These are phyloP conservation scores for Ceratocystis colombiana DNA, from an alignment of 2,329 filamentous ascomycete species.

Conservation along the genomic window DNA sequence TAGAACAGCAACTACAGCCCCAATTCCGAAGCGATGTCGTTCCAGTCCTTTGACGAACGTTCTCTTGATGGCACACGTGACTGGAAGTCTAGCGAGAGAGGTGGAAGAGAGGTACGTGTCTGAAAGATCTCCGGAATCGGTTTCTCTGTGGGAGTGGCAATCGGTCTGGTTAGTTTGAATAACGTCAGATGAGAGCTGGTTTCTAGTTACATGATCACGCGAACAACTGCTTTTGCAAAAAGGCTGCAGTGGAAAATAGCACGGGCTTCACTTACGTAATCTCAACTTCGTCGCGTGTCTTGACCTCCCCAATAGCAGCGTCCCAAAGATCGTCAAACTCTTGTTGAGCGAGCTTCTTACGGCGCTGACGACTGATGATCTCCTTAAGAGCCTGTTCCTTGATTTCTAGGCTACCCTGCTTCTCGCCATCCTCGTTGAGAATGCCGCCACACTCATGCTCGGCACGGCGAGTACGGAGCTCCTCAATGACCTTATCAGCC, in stretches of 20 bases:
- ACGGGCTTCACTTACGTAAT: constrained; percentile 43
- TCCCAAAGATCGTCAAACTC: constrained; percentile 88
- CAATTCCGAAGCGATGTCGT: constrained; percentile 79
- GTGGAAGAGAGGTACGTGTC: constrained; percentile 61
- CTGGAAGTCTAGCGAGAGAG: constrained; percentile 83
- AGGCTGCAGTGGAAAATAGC: constrained; percentile 25
- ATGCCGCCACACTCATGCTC: constrained; percentile 82
- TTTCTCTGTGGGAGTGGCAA: constrained; percentile 61
- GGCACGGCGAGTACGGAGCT: constrained; percentile 73
- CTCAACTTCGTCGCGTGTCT: constrained; percentile 51
- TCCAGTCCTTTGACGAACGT: constrained; percentile 70
- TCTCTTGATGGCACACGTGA: constrained; percentile 70
- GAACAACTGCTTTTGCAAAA: constrained; percentile 27
- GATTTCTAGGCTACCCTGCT: constrained; percentile 47
- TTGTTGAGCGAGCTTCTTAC: constrained; percentile 70
- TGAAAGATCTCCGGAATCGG: constrained; percentile 52
- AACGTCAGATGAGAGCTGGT: constrained; percentile 34
- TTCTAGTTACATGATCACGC: constrained; percentile 24
- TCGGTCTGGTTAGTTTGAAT: constrained; percentile 78
- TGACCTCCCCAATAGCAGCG: constrained; percentile 62
- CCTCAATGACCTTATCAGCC: constrained; percentile 76
- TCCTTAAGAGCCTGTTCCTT: constrained; percentile 67
- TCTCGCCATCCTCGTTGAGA: constrained; percentile 49
- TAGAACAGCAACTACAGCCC: constrained; percentile 47
- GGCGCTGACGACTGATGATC: constrained; percentile 62